phyloP scores from a whole-genome alignment of 345 rosid species.

The Camelina sativa region DNA sequence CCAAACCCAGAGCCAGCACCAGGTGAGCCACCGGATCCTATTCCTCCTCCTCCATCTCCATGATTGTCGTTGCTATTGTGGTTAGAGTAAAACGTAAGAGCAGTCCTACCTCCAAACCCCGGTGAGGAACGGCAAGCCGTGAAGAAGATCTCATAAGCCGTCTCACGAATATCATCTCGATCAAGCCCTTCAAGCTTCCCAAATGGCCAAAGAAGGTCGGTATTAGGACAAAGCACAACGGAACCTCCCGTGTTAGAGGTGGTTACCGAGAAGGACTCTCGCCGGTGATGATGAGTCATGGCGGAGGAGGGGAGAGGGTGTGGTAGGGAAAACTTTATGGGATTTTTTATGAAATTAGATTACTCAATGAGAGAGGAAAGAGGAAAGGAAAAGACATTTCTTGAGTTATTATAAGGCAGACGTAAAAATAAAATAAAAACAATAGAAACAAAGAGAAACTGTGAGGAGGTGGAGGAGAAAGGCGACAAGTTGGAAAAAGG shows the following conservation, averaged over 20 bases:
- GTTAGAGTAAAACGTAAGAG: slow-evolving; percentile 63
- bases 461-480: slow-evolving; percentile 12
- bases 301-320: slow-evolving; percentile 35
- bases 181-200: slow-evolving; percentile 62
- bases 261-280: slow-evolving; percentile 58
- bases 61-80: slow-evolving; percentile 50
- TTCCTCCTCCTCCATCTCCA: slow-evolving; percentile 49
- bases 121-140: slow-evolving; percentile 87
- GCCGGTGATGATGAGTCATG: slow-evolving; percentile 58
- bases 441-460: slow-evolving; percentile 21
- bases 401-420: slow-evolving; percentile 39
- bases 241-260: slow-evolving; percentile 43
- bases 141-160: slow-evolving; percentile 90
- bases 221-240: slow-evolving; percentile 34
- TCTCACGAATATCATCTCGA: slow-evolving; percentile 71
- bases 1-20: slow-evolving; percentile 36
- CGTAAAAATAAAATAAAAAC: slow-evolving; percentile 23
- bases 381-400: slow-evolving; percentile 47
- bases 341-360: slow-evolving; percentile 45
- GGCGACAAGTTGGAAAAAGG: slow-evolving; percentile 38
- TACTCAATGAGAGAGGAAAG: slow-evolving; percentile 54
- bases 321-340: slow-evolving; percentile 24
- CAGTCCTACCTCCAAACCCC: slow-evolving; percentile 76
- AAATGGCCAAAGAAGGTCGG: slow-evolving; percentile 81
- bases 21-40: slow-evolving; percentile 36